Base-by-base conservation (phyloP, 2,329 filamentous ascomycete species). In the Ophiostoma australiae region DNA sequence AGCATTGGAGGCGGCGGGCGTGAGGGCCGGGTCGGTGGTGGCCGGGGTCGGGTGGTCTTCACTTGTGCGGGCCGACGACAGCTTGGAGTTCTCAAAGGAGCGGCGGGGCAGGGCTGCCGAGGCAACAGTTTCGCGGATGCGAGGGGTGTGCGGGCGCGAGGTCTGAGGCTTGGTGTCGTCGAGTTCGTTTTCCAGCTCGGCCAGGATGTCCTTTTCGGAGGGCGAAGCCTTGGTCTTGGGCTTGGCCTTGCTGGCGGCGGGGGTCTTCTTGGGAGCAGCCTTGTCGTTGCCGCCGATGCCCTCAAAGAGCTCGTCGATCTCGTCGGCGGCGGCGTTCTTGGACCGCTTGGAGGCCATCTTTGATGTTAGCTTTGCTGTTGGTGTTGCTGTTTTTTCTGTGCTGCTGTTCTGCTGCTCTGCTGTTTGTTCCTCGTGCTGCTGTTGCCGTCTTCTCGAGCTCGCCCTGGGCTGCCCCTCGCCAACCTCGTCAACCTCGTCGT, bases 61-160 rank as follows among this genome's bases (percentile, higher is more conserved):
- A 87, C 86, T 44, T 80, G 77, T 73, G 89, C 86, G 71, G 87
- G 85, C 78, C 92, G 86, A 48, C 15, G 41, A 66, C 17, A 70
- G 68, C 67, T 74, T 72, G 69, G 55, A 35, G 67, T 70, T 72
- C 48, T 74, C 73, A 23, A 17, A 69, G 2, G 73, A 74, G 20
- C 67, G 71, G 80, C 77, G 48, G 77, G 76, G 52, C 78, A 77
- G 20, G 74, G 73, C 63, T 80, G 74, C 76, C 85, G 90, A 74
- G 80, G 52, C 27, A 23, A 81, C 79, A 71, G 82, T 80, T 73
- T 85, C 87, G 75, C 87, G 86, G 78, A 88, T 79, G 75, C 92
- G 91, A 55, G 94, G 95, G 1, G 94, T 98, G 76, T 92, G 90
- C 20, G 94, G 92, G 67, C 94, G 89, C 74, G 89, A 89, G 73